Percentiles rank a stretch among this genome's conserved stretches.
Conservation (phyloP, 164 flowering plant species). For the Umbilicus rupestris region DNA sequence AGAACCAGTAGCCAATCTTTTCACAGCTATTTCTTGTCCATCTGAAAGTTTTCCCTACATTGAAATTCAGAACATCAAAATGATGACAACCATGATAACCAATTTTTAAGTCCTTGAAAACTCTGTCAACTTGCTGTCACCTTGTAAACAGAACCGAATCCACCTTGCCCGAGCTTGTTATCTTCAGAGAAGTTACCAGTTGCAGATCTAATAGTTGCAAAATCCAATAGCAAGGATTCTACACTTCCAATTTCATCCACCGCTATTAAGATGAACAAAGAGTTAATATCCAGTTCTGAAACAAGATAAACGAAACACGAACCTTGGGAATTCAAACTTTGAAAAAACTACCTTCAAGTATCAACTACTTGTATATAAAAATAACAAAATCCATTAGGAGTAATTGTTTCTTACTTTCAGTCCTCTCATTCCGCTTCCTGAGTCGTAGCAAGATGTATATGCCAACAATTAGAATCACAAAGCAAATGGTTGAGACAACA, state of each 20-base stretch:
- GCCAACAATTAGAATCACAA: not conserved
- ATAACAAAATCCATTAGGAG: not conserved
- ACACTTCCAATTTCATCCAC: not conserved
- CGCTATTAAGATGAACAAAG: not conserved
- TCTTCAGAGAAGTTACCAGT: constrained; percentile 27
- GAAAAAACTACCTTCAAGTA: not conserved
- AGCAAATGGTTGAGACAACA: not conserved
- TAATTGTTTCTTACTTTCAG: not conserved
- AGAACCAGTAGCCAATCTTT: constrained; percentile 18
- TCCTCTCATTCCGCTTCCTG: not conserved
- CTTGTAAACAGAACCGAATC: constrained; percentile 44
- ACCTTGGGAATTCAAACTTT: too few species aligned
- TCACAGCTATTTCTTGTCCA: constrained; percentile 22
- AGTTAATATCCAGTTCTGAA: not conserved
- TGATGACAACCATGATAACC: not conserved
- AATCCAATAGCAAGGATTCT: constrained; percentile 13
- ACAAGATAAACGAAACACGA: too few species aligned
- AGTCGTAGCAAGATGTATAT: not conserved
- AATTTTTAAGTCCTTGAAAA: not conserved
- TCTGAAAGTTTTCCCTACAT: constrained; percentile 18
- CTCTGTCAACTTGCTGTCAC: constrained; percentile 10
- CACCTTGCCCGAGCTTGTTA: constrained; percentile 38
- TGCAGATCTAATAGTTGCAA: constrained; percentile 18
- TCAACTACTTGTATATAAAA: too few species aligned
- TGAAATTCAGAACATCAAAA: too few species aligned